Evolutionary conservation across 2,329 filamentous ascomycete genomes (phyloP).

Genomic region (Stachybotrys chartarum): DNA sequence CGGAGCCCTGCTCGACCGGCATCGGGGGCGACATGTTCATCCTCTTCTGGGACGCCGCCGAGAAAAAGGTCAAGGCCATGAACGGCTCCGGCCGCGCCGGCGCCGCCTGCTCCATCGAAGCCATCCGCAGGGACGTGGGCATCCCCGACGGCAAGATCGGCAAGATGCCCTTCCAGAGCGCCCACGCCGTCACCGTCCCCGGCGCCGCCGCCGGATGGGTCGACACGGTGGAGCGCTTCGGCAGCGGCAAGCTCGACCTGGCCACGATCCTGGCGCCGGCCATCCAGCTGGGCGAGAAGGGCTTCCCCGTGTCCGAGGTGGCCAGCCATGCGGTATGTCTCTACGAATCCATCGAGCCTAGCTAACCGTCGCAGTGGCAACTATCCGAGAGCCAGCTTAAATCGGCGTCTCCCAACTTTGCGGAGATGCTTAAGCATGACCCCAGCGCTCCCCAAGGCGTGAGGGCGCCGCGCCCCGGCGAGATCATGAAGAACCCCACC

Average conservation of each 20-base stretch:
- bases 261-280: constrained; percentile 75
- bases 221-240: constrained; percentile 80
- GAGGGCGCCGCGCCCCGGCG: constrained; percentile 69
- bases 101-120: constrained; percentile 59
- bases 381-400: constrained; percentile 56
- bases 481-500: constrained; percentile 81
- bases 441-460: constrained; percentile 59
- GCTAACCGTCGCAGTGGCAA: constrained; percentile 55
- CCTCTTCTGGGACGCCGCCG: constrained; percentile 80
- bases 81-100: constrained; percentile 91
- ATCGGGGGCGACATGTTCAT: constrained; percentile 98
- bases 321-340: constrained; percentile 58
- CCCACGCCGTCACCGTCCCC: constrained; percentile 79
- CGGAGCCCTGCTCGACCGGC: constrained; percentile 86
- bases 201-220: constrained; percentile 92
- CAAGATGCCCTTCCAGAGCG: constrained; percentile 66
- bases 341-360: accelerated
- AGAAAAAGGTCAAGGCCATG: constrained; percentile 73
- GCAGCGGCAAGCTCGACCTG: constrained; percentile 75
- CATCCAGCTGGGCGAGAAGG: constrained; percentile 77
- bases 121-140: constrained; percentile 61
- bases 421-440: constrained; percentile 82
- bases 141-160: constrained; percentile 48
- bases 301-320: constrained; percentile 83
- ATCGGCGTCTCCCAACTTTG: constrained; percentile 73